A percentile compares a stretch with the other conserved stretches of the same genome.
Conservation (phyloP, 257 asterid species). For the Solanum raphanifolium region DNA sequence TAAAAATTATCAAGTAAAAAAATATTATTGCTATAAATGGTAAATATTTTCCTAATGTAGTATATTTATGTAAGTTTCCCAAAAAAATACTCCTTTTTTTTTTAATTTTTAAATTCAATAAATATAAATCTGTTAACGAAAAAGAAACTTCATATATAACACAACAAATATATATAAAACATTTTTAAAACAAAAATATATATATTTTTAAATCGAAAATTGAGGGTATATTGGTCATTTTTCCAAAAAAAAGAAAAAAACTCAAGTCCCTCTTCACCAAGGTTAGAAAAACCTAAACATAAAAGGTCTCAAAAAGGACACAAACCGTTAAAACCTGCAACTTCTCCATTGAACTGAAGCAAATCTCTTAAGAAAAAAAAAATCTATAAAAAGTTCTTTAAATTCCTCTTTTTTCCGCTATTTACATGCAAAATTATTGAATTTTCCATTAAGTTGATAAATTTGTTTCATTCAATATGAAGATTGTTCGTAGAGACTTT, state of each 20-base stretch:
- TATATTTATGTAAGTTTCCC: no score
- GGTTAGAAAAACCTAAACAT: background rate
- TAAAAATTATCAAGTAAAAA: no score
- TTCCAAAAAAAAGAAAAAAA: background rate
- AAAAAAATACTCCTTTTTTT: no score
- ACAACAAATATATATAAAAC: no score
- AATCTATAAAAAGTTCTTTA: background rate
- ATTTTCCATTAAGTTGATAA: background rate
- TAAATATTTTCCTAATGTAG: no score
- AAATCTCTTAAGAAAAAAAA: background rate
- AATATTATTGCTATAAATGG: no score
- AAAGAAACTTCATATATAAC: no score
- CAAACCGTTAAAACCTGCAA: background rate
- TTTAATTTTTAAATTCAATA: no score
- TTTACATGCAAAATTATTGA: background rate
- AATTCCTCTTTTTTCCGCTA: background rate
- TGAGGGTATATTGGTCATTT: background rate
- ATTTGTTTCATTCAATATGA: slow-evolving; percentile 22
- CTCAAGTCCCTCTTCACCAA: background rate
- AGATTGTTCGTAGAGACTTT: slow-evolving; percentile 53
- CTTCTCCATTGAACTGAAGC: background rate
- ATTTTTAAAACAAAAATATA: no score
- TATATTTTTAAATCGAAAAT: no score
- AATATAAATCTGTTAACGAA: no score
- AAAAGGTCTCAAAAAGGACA: background rate